Evolutionary conservation across 2,329 filamentous ascomycete genomes (phyloP).

Genomic region (Colletotrichum caudatum): DNA sequence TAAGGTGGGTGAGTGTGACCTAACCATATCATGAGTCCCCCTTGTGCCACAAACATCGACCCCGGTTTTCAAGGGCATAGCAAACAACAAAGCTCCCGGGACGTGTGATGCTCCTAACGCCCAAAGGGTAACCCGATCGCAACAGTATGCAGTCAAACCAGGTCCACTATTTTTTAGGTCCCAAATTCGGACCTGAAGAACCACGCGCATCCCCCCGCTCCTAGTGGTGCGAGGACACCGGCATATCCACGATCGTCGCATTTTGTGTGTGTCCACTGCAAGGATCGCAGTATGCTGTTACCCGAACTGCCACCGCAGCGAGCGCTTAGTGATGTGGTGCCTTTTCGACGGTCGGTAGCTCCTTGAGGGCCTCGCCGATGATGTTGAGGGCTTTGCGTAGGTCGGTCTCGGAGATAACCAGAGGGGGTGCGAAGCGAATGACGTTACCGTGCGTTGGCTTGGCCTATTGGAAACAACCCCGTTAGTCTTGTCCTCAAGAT

Average conservation of each 20-base stretch:
- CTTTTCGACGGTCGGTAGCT: constrained; percentile 74
- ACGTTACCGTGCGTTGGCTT: constrained; percentile 99
- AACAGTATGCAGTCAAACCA: constrained; percentile 1
- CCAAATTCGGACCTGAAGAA: constrained; percentile 11
- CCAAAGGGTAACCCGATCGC: constrained; percentile 11
- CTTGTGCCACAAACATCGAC: neutral
- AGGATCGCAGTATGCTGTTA: neutral
- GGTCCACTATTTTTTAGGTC: neutral
- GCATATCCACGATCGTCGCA: constrained; percentile 11
- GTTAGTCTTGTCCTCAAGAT: constrained; percentile 37
- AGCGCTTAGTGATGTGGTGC: constrained; percentile 51
- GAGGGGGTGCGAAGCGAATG: constrained; percentile 94
- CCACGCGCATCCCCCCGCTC: constrained; percentile 6
- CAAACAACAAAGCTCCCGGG: neutral
- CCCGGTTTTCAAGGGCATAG: neutral
- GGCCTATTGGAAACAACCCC: constrained; percentile 68
- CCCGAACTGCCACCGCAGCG: neutral
- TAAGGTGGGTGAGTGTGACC: neutral
- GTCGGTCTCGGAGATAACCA: constrained; percentile 92
- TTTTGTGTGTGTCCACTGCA: neutral
- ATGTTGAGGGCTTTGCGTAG: constrained; percentile 81
- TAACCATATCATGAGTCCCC: neutral
- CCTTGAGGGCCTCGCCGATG: constrained; percentile 83
- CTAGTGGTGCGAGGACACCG: constrained; percentile 19
- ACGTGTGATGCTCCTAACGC: constrained; percentile 18